Percentiles rank a stretch among this genome's conserved stretches.
phyloP scores from a whole-genome alignment of 2,329 filamentous ascomycete genomes.

The Calonectria crousiana region DNA sequence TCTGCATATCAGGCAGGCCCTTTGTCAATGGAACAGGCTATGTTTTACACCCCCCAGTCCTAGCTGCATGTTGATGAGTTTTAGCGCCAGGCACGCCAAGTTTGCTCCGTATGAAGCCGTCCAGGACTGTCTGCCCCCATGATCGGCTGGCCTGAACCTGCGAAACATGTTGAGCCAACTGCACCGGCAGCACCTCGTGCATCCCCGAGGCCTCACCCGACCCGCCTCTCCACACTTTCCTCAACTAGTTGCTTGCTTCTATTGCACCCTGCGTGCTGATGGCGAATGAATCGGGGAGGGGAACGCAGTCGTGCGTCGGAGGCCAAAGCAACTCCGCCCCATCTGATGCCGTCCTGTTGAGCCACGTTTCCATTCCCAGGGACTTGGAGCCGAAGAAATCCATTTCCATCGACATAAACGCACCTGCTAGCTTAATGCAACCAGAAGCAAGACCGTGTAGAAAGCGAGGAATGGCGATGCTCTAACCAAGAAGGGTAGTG shows the following conservation, averaged over 20 bases:
- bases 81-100: conserved; percentile 41
- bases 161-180: conserved; percentile 39
- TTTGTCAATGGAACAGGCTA: conserved; percentile 20
- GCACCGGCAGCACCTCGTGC: conserved; percentile 39
- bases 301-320: conserved; percentile 7
- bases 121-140: conserved; percentile 25
- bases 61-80: conserved; percentile 28
- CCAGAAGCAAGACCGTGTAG: not conserved
- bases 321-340: not conserved
- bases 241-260: conserved; percentile 20
- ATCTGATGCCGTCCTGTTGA: conserved; percentile 20
- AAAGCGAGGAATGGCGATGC: not conserved
- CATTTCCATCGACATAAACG: conserved; percentile 9
- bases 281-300: conserved; percentile 16
- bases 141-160: conserved; percentile 34
- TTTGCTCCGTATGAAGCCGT: conserved; percentile 29
- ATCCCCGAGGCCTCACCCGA: conserved; percentile 38
- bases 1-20: conserved; percentile 21
- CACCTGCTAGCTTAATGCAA: conserved; percentile 1
- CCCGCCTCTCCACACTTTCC: conserved; percentile 35
- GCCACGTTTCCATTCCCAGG: conserved; percentile 30
- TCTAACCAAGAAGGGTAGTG: not conserved
- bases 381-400: conserved; percentile 24
- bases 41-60: conserved; percentile 26
- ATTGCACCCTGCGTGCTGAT: conserved; percentile 12